phyloP scores from a whole-genome alignment of 345 rosid species.

The Linum usitatissimum region DNA sequence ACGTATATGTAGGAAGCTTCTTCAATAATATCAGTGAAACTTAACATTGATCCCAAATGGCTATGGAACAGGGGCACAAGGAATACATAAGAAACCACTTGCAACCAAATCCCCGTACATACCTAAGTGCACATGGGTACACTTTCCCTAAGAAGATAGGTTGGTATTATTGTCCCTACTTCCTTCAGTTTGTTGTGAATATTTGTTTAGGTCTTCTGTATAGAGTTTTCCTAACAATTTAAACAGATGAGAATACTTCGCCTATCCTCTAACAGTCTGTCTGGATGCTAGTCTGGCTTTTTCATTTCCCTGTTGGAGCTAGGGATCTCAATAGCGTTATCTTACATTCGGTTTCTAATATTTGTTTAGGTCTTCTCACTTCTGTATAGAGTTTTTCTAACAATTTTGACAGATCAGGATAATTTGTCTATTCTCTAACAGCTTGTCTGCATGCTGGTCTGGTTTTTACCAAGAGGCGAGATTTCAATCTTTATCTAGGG shows the following conservation, averaged over 20 bases:
- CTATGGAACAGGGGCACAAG: slow-evolving; percentile 42
- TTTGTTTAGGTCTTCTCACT: not conserved
- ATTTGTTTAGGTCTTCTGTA: not conserved
- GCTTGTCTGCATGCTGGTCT: not conserved
- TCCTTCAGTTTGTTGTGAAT: not conserved
- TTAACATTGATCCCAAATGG: slow-evolving; percentile 8
- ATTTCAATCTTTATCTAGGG: not conserved
- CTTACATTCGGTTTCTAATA: not conserved
- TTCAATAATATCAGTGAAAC: slow-evolving; percentile 8
- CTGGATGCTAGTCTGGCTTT: not conserved
- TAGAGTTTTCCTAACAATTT: not conserved
- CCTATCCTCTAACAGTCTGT: not conserved
- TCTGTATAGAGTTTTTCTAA: no score
- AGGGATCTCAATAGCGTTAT: not conserved
- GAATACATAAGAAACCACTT: slow-evolving; percentile 74
- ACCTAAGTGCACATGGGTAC: slow-evolving; percentile 42
- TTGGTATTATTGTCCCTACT: slow-evolving; percentile 17
- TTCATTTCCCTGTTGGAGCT: no score
- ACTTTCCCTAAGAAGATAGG: slow-evolving; percentile 67
- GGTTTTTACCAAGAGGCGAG: not conserved
- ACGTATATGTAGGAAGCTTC: not conserved
- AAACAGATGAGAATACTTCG: not conserved
- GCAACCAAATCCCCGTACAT: slow-evolving; percentile 69
- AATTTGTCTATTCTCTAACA: not conserved
- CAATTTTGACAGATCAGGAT: not conserved